These are phyloP conservation scores for Amanita polypyramis DNA, from an alignment of 768 basidiomycete genomes.

Conservation along the genomic window DNA sequence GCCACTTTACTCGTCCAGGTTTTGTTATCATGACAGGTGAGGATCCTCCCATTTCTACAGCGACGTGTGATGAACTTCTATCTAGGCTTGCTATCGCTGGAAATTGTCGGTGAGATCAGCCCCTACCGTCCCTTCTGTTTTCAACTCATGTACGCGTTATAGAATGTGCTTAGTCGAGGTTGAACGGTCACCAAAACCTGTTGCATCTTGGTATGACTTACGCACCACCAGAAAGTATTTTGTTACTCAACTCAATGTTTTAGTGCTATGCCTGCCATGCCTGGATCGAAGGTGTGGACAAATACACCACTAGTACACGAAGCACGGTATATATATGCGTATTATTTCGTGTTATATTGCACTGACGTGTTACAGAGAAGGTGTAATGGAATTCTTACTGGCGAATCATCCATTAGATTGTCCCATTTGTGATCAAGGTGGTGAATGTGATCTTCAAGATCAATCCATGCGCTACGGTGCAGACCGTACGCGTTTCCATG, in stretches of 20 bases:
- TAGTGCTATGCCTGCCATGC: constrained; percentile 97
- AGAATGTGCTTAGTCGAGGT: constrained; percentile 99
- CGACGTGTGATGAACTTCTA: constrained; percentile 3
- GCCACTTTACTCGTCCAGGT: constrained; percentile 29
- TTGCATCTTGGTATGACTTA: constrained; percentile 73
- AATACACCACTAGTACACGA: constrained; percentile 87
- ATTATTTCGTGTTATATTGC: not conserved
- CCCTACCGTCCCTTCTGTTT: constrained; percentile 3
- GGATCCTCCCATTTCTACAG: constrained; percentile 9
- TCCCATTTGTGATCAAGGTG: constrained; percentile 97
- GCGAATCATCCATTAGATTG: constrained; percentile 98
- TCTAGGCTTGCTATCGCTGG: constrained; percentile 88
- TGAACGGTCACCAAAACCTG: constrained; percentile 87
- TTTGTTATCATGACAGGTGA: constrained; percentile 81
- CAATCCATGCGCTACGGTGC: constrained; percentile 99
- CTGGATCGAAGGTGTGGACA: constrained; percentile 84
- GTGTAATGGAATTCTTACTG: constrained; percentile 98
- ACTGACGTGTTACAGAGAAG: constrained; percentile 48
- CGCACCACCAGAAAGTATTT: not conserved
- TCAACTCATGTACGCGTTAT: constrained; percentile 2
- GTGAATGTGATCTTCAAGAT: constrained; percentile 97
- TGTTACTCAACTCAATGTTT: not conserved
- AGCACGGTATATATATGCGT: constrained; percentile 44
- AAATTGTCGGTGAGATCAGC: constrained; percentile 75
- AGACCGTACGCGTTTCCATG: constrained; percentile 96